Evolutionary conservation across 495 filamentous ascomycete genomes (phyloP).

Genomic region (Apodospora peruviana): DNA sequence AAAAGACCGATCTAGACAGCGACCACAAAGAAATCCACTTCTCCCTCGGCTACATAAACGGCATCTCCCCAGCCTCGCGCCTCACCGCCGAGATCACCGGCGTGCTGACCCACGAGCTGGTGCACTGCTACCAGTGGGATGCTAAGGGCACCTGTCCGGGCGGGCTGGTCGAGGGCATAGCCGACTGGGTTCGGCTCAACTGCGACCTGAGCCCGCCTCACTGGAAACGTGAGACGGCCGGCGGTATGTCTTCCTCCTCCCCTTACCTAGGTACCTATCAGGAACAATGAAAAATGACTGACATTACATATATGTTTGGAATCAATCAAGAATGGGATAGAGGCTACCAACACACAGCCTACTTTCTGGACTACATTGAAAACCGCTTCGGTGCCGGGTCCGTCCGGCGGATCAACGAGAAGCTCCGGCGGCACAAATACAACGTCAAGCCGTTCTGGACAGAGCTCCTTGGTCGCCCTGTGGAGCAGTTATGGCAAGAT

Average conservation of each 20-base stretch:
- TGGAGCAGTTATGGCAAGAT: conserved; percentile 68
- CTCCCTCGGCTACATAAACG: conserved; percentile 66
- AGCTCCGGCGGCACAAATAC: conserved; percentile 53
- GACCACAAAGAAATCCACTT: conserved; percentile 97
- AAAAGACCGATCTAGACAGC: conserved; percentile 66
- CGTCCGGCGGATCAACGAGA: conserved; percentile 69
- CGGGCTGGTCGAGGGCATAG: conserved; percentile 86
- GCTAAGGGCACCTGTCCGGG: conserved; percentile 59
- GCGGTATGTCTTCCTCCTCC: conserved; percentile 10
- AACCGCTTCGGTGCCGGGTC: conserved; percentile 60
- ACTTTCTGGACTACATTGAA: conserved; percentile 78
- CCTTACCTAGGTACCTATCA: background rate
- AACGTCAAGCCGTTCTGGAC: conserved; percentile 65
- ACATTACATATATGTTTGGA: conserved; percentile 11
- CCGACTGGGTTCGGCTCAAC: conserved; percentile 85
- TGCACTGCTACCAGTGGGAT: conserved; percentile 91
- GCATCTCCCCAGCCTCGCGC: conserved; percentile 32
- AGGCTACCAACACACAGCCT: conserved; percentile 90
- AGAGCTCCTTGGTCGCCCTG: conserved; percentile 54
- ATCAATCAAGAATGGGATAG: conserved; percentile 80
- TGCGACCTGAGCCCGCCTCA: conserved; percentile 72
- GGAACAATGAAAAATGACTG: background rate
- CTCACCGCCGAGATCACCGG: conserved; percentile 67
- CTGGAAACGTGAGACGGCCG: conserved; percentile 57
- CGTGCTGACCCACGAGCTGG: conserved; percentile 86